These are phyloP conservation scores for Fusarium kyushuense DNA, from an alignment of 2,329 filamentous ascomycete genomes.

Conservation along the genomic window DNA sequence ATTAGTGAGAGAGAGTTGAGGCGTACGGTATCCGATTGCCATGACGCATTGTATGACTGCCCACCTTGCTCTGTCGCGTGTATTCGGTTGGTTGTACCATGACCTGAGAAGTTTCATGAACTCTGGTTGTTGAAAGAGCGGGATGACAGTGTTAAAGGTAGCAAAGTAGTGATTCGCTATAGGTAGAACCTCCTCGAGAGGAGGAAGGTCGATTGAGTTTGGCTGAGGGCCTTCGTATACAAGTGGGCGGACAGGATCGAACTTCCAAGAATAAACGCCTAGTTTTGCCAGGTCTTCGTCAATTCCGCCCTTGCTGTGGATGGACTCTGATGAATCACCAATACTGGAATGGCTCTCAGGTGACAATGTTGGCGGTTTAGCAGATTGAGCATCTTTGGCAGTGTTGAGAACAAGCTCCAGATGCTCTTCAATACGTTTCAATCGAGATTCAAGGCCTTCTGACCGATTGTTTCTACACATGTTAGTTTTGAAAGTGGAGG, in stretches of 20 bases:
- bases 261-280: conserved; percentile 27
- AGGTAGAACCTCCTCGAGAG: conserved; percentile 52
- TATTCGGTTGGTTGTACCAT: conserved; percentile 50
- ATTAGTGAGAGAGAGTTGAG: conserved; percentile 35
- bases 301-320: background rate
- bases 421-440: conserved; percentile 51
- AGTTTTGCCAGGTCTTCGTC: background rate
- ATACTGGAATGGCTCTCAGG: conserved; percentile 24
- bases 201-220: conserved; percentile 46
- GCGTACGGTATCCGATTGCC: conserved; percentile 53
- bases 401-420: conserved; percentile 50
- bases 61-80: conserved; percentile 49
- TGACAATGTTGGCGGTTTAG: background rate
- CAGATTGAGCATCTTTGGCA: conserved; percentile 29
- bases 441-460: conserved; percentile 42
- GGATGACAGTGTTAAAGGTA: conserved; percentile 53
- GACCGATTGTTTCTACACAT: background rate
- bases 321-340: conserved; percentile 7
- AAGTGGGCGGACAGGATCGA: conserved; percentile 39
- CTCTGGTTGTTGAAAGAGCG: conserved; percentile 53
- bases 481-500: conserved; percentile 5
- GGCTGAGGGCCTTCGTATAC: conserved; percentile 38
- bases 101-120: conserved; percentile 54
- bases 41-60: conserved; percentile 57
- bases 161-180: conserved; percentile 55